phyloP scores from a whole-genome alignment of 441 rosid species.

The Aleurites moluccanus region DNA sequence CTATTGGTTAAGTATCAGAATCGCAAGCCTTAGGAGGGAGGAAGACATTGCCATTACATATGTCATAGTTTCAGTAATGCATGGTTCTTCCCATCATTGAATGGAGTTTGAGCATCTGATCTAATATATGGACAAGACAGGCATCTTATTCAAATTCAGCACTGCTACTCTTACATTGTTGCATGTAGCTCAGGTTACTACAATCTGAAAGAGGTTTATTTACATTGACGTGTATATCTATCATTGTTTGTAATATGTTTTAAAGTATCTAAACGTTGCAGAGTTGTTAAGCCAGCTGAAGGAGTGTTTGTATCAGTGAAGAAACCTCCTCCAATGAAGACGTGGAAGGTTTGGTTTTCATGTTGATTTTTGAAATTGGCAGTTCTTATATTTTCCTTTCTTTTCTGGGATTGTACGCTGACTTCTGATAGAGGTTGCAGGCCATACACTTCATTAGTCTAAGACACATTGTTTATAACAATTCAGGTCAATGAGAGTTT shows the following conservation, averaged over 20 bases:
- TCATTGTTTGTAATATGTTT: neutral
- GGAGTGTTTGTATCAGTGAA: constrained; percentile 88
- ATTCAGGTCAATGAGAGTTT: constrained; percentile 80
- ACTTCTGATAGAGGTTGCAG: constrained; percentile 4
- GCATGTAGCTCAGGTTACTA: neutral
- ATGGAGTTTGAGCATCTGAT: neutral
- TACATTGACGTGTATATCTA: constrained; percentile 1
- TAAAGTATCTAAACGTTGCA: constrained; percentile 34
- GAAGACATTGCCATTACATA: neutral
- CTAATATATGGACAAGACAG: neutral
- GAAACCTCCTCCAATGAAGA: constrained; percentile 77
- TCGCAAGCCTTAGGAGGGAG: constrained; percentile 3
- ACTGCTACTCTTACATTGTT: neutral
- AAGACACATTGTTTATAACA: constrained; percentile 15
- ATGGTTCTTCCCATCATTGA: constrained; percentile 2
- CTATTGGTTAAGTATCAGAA: neutral
- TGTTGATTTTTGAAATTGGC: constrained; percentile 16
- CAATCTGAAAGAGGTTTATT: neutral
- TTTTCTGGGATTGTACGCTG: neutral
- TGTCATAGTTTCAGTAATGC: neutral
- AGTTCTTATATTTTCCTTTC: constrained; percentile 7
- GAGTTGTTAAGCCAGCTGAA: constrained; percentile 75
- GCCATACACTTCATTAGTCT: constrained; percentile 8
- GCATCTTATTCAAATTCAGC: neutral
- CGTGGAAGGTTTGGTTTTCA: constrained; percentile 74